Conservation (phyloP, 2,329 filamentous ascomycete genomes). For the Aspergillus awamori region DNA sequence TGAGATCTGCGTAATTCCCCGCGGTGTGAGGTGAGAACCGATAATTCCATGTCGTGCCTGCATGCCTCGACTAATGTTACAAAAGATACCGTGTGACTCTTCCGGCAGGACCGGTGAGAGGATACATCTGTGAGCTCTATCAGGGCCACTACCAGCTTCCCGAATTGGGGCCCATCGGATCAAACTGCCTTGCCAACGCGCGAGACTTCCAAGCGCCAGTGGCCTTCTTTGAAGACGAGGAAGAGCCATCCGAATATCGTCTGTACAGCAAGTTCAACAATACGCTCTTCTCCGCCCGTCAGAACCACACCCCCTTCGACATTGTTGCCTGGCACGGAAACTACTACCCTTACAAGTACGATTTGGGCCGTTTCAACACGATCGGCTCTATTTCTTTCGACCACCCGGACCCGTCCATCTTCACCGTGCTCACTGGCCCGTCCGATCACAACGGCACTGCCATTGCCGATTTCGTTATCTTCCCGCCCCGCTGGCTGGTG, state of each 20-base stretch:
- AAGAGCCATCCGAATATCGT: conserved; percentile 52
- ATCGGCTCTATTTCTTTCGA: conserved; percentile 74
- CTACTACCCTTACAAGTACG: conserved; percentile 82
- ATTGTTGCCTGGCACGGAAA: conserved; percentile 80
- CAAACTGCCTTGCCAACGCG: conserved; percentile 72
- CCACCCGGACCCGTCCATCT: conserved; percentile 78
- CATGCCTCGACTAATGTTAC: not conserved
- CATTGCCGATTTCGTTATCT: conserved; percentile 67
- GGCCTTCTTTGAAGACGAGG: conserved; percentile 67
- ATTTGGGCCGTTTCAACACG: conserved; percentile 74
- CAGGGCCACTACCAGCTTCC: conserved; percentile 72
- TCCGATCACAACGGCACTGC: conserved; percentile 63
- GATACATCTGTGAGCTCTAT: conserved; percentile 76
- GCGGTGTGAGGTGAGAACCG: conserved; percentile 61
- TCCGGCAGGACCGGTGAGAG: conserved; percentile 62
- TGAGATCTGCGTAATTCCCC: conserved; percentile 75
- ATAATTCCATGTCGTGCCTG: not conserved
- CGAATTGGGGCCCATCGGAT: conserved; percentile 73
- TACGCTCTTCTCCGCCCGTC: conserved; percentile 65
- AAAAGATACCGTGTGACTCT: conserved; percentile 69
- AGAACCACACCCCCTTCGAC: conserved; percentile 75
- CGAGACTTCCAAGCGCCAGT: conserved; percentile 75
- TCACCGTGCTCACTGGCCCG: conserved; percentile 65
- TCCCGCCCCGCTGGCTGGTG: conserved; percentile 66
- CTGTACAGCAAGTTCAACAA: conserved; percentile 69